A percentile compares a stretch with the other conserved stretches of the same genome.
Evolutionary conservation across 306 rosid genomes (phyloP).

Genomic region (Glycyrrhiza uralensis): DNA sequence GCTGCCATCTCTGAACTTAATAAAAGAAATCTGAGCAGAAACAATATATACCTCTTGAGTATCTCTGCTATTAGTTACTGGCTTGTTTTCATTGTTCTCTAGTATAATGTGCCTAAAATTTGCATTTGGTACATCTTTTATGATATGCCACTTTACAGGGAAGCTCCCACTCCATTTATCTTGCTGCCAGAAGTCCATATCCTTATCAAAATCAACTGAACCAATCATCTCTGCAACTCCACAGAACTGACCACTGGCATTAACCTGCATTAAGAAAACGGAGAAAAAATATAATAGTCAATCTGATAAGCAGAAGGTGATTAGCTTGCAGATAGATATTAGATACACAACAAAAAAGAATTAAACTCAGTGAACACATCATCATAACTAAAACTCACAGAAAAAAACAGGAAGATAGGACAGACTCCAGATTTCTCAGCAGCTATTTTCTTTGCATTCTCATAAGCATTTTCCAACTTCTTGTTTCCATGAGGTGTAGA

Average conservation of each 20-base stretch:
- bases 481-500: constrained; percentile 95
- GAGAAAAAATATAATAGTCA: neutral
- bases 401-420: constrained; percentile 77
- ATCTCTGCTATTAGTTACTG: constrained; percentile 97
- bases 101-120: constrained; percentile 81
- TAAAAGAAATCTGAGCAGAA: neutral
- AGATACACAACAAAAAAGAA: neutral
- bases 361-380: neutral
- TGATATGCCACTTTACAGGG: constrained; percentile 88
- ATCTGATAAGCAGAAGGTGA: neutral
- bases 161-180: constrained; percentile 98
- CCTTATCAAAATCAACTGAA: constrained; percentile 69
- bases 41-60: constrained; percentile 72
- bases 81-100: constrained; percentile 92
- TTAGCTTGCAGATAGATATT: neutral
- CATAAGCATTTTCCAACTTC: constrained; percentile 71
- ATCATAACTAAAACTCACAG: constrained; percentile 50
- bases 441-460: constrained; percentile 65
- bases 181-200: constrained; percentile 99
- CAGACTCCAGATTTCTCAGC: constrained; percentile 61
- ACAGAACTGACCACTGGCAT: constrained; percentile 94
- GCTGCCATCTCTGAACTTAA: neutral
- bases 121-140: constrained; percentile 80
- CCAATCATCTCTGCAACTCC: constrained; percentile 91
- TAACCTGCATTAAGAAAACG: constrained; percentile 52